Evolutionary conservation across 441 rosid species (phyloP), one percentile per base, ranked within the genome.

Genomic region (Aquilaria agallochum): DNA sequence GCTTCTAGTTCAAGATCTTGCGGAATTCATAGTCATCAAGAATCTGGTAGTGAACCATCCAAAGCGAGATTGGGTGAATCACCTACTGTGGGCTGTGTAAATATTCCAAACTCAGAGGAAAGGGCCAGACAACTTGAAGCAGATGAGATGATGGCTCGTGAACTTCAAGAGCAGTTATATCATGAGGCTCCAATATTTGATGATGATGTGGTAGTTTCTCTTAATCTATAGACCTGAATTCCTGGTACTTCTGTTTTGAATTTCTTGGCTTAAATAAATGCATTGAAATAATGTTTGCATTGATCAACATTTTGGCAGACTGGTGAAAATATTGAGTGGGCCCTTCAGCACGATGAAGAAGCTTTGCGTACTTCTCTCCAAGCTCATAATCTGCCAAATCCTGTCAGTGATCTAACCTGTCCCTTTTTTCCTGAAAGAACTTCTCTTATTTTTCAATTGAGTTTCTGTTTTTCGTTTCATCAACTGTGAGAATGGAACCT

Each of bases 91-190:
- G 79, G 72, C 64, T 66, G 68, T 50, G 57, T 64, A 14, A 66
- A 70, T 67, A 78, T 68, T 56, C 72, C 70, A 59, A 85, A 73
- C 31, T 79, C 72, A 51, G 82, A 83, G 74, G 74, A 76, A 61
- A 85, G 77, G 74, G 79, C 78, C 60, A 82, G 84, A 71, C 99
- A 94, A 74, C 65, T 91, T 27, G 95, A 87, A 77, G 97, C 90
- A 27, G 99, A 94, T 82, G 97, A 87, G 80, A 74, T 66, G 31
- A 64, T 94, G 75, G 99, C 99, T 58, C 90, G 83, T 72, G 92
- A 83, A 76, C 86, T 94, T 70, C 99, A 91, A 83, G 95, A 91
- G 75, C 84, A 86, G 73, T 59, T 94, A 47, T 90, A 84, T 70
- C 77, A 78, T 52, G 95, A 85, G 72, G 53, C 67, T 0, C 72